Base-by-base conservation (phyloP, 2,329 filamentous ascomycete species). In the Teratosphaeria viscida region DNA sequence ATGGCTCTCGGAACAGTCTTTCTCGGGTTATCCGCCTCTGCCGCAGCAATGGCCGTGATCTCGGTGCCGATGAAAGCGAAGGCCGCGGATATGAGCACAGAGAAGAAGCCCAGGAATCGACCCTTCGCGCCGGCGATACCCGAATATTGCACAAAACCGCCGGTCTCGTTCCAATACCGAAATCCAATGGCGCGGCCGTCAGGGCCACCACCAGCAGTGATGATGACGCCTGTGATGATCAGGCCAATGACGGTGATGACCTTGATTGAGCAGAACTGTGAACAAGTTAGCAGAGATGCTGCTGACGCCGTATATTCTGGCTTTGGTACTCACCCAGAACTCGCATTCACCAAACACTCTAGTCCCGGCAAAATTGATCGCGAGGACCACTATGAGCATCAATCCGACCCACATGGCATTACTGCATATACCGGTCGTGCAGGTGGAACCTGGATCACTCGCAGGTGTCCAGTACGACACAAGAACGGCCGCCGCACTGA, bases 221-320 rank as follows among this genome's bases (percentile, higher is more conserved):
- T 67, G 19, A 76, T 71, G 60, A 86, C 83, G 53, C 81, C 83
- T 27, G 86, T 73, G 63, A 87, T 79, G 68, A 87, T 87, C 69
- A 87, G 86, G 4, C 84, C 85, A 11, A 81, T 74, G 67, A 81
- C 80, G 49, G 83, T 68, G 12, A 67, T 52, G 57, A 73, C 66
- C 61, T 73, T 73, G 64, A 73, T 66, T 19, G 70, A 61, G 8
- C 63, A 61, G 59, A 73, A 72, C 37, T 43, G 37, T 5, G 5
- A n/a, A n/a, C 11, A n/a, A 16, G 37, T 43, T 3, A 43, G 37
- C 12, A 43, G 3, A 43, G 5, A 14, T n/a, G 37, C 37, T 14
- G 37, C 14, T 43, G 37, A 32, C 29, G 10, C 12, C 37, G 10
- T 43, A 43, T 14, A n/a, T 16, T 14, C 11, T 5, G 37, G 37